phyloP scores from a whole-genome alignment of 345 rosid genomes.

The Trapa bicornis region DNA sequence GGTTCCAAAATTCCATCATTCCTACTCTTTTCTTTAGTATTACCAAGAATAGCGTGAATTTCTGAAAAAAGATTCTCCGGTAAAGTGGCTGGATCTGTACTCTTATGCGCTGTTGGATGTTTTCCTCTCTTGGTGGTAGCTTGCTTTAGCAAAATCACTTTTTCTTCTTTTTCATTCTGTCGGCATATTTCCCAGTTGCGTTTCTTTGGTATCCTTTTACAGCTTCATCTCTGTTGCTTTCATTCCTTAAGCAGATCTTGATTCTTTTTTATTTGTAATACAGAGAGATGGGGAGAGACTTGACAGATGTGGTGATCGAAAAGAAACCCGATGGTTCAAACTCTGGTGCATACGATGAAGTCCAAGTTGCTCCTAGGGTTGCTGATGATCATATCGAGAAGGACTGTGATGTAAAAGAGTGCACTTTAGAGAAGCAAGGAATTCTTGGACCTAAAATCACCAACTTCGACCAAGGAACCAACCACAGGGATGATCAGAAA shows the following conservation, averaged over 20 bases:
- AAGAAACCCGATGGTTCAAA: constrained; percentile 39
- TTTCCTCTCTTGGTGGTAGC: neutral
- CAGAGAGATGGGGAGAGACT: constrained; percentile 80
- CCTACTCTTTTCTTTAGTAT: neutral
- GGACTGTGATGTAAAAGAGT: constrained; percentile 52
- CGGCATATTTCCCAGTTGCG: no score
- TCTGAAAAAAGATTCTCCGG: neutral
- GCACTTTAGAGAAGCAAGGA: constrained; percentile 26
- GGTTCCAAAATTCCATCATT: neutral
- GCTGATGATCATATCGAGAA: constrained; percentile 32
- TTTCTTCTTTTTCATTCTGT: neutral
- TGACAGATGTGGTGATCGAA: constrained; percentile 46
- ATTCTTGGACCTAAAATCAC: constrained; percentile 28
- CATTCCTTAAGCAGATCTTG: neutral
- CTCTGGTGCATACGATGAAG: constrained; percentile 26
- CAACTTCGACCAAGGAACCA: constrained; percentile 20
- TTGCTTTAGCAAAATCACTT: neutral
- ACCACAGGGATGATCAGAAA: constrained; percentile 25
- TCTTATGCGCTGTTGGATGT: neutral
- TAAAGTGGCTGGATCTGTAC: neutral
- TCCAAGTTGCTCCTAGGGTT: constrained; percentile 35
- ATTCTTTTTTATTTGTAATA: constrained; percentile 4
- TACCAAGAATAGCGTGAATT: neutral
- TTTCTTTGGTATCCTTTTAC: neutral
- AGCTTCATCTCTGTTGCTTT: neutral